Conservation (phyloP, 2,329 filamentous ascomycete species). For the Pleomassaria siparia region DNA sequence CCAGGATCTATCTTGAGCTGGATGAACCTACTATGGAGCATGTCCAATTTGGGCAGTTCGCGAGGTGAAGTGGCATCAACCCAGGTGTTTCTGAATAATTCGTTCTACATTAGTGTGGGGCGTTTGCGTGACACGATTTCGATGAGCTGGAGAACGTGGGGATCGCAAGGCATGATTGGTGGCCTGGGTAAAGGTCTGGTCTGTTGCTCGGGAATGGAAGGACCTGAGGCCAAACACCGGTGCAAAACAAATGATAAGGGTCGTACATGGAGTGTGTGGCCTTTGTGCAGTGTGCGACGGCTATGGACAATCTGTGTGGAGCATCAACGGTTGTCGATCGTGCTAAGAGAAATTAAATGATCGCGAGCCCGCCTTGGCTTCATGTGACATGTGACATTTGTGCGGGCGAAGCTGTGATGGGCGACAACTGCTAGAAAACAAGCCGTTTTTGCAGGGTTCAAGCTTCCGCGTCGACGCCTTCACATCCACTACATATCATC, state of each 20-base stretch:
- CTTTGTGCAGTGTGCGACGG: conserved; percentile 14
- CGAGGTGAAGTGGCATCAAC: conserved; percentile 19
- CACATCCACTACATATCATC: background rate
- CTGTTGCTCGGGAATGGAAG: conserved; percentile 16
- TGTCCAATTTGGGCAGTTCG: conserved; percentile 27
- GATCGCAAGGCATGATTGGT: conserved; percentile 11
- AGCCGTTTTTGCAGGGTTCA: conserved; percentile 13
- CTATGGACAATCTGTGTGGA: conserved; percentile 19
- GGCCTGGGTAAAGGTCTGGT: conserved; percentile 2
- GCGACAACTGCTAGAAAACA: conserved; percentile 5
- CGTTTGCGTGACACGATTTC: conserved; percentile 12
- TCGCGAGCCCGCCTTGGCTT: conserved; percentile 20
- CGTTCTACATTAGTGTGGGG: conserved; percentile 16
- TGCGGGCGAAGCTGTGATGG: conserved; percentile 11
- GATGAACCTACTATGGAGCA: conserved; percentile 23
- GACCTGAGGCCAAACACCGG: conserved; percentile 7
- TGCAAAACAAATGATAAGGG: conserved; percentile 23
- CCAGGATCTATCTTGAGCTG: conserved; percentile 12
- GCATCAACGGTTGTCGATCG: conserved; percentile 22
- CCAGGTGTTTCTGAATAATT: conserved; percentile 23
- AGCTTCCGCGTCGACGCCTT: conserved; percentile 5
- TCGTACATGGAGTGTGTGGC: conserved; percentile 10
- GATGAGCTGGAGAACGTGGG: conserved; percentile 11
- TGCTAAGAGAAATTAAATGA: conserved; percentile 26
- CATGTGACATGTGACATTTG: conserved; percentile 7